These are phyloP conservation scores for Onygena corvina DNA, from an alignment of 2,329 filamentous ascomycete species.

Conservation along the genomic window DNA sequence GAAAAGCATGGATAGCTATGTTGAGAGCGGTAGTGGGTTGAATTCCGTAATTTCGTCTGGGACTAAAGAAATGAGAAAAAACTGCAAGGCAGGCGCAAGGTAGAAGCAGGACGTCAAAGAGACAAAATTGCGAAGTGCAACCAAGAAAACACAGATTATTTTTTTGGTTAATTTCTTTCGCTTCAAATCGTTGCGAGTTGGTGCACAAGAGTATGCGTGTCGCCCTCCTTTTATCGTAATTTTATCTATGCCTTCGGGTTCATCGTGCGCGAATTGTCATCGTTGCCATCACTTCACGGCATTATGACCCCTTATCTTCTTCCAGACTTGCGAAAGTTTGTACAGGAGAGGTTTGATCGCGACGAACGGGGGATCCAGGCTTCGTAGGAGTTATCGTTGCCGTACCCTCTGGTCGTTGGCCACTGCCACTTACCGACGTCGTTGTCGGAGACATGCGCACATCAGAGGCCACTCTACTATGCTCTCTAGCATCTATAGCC, in stretches of 20 bases:
- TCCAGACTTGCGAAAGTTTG: neutral
- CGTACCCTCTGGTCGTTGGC: constrained; percentile 6
- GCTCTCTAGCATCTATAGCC: constrained; percentile 10
- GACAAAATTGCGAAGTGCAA: neutral
- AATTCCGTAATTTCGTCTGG: constrained; percentile 1
- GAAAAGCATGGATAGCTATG: neutral
- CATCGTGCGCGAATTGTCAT: neutral
- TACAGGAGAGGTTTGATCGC: neutral
- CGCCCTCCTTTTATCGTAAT: constrained; percentile 4
- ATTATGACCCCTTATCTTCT: constrained; percentile 4
- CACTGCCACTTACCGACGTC: constrained; percentile 10
- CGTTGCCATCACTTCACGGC: neutral
- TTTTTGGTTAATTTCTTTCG: constrained; percentile 2
- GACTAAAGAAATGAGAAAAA: neutral
- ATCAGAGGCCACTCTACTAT: constrained; percentile 13
- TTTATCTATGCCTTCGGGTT: neutral
- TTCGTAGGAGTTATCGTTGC: neutral
- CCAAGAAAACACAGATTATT: neutral
- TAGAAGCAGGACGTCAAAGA: neutral
- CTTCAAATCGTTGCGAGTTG: constrained; percentile 2
- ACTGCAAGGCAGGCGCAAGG: neutral
- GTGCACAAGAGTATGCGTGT: neutral
- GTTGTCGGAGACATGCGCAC: constrained; percentile 10
- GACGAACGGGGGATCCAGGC: neutral
- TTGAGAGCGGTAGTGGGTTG: neutral